Base-by-base conservation (phyloP, 2,329 filamentous ascomycete genomes). In the Epichloe gansuensis region DNA sequence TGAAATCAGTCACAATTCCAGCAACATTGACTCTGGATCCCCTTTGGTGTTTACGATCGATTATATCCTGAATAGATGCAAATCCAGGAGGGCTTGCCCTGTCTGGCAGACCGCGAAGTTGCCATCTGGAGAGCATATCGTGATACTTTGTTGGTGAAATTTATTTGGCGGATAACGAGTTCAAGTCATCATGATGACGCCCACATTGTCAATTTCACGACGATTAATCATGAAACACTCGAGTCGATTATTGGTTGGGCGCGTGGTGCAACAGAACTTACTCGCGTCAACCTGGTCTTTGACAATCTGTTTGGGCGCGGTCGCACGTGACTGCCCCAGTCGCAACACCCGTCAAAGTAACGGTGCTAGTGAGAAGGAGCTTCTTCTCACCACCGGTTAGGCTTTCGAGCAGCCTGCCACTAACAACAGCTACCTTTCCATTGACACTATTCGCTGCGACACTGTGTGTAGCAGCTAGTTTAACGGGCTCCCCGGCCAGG, bases 1-100 rank as follows among this genome's bases (percentile, higher is more conserved):
- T 74, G 48, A 74, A 75, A 59, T 91, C 86, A 50, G 80, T 78
- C 3, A 91, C 78, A 4, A 91, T 67, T 1, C 88, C 90, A 49
- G 89, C 76, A 42, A 93, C 69, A 66, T 73, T 84, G 57, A 83
- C 71, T 5, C 70, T 54, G 2, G 43, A 58, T 31, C 62, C 57
- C 28, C 58, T 15, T 8, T 57, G 46, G 46, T 66, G 52, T 25
- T 65, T 62, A 21, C 65, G 66, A 49, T 75, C 66, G 55, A 81
- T 60, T 21, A 81, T 62, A 34, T 73, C 63, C 56, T 68, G 61
- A 58, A 75, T 65, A 12, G 62, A 52, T 48, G 55, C 54, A 52
- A 63, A 65, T 47, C 58, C 57, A 21, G 54, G 52, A 21, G 62
- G 48, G 50, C 31, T 52, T 48, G 50, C 37, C 42, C 15, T 50